Evolutionary conservation across 2,329 filamentous ascomycete species (phyloP), one percentile per base, ranked within the genome.

Genomic region (Tolypocladium cylindrosporum): DNA sequence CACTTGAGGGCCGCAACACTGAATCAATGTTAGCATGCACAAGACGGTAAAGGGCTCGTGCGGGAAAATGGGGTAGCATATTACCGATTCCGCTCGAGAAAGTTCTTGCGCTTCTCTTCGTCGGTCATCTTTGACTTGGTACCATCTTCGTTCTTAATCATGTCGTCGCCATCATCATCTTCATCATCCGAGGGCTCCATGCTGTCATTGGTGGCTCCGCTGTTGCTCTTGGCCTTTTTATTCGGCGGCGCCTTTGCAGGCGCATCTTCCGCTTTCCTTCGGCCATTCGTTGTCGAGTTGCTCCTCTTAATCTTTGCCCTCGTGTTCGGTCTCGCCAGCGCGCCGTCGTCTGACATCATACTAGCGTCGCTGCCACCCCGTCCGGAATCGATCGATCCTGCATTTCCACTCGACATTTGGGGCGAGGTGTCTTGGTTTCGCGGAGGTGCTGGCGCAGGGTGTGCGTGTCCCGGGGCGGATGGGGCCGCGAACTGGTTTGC

Each of bases 61-160:
- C 5, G 10, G 48, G 31, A 2, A 14, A 21, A 24, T 1, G 48
- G 48, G 10, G 56, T 36, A 54, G 76, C 84, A 67, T 84, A 96
- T 24, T 24, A 24, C 93, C 93, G 86, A 72, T 99, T 99, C 36
- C 94, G 83, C 70, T 99, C 94, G 2, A 99, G 79, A 73, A 99
- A 99, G 71, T 97, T 99, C 77, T 95, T 96, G 48, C 94, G 84
- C 79, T 99, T 99, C 77, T 99, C 94, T 69, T 97, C 94, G 58
- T 97, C 94, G 0, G 92, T 97, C 91, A 97, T 96, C 78, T 96
- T 97, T 0, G 72, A 69, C 72, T 86, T 88, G 48, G 78, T 84
- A 54, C 83, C 77, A 37, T 79, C 80, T 7, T 83, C 79, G 55
- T 83, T 80, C 53, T 78, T 82, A 62, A 79, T 68, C 10, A 68